phyloP scores from a whole-genome alignment of 1,284 basidiomycete species.

The Apiotrichum sp. region DNA sequence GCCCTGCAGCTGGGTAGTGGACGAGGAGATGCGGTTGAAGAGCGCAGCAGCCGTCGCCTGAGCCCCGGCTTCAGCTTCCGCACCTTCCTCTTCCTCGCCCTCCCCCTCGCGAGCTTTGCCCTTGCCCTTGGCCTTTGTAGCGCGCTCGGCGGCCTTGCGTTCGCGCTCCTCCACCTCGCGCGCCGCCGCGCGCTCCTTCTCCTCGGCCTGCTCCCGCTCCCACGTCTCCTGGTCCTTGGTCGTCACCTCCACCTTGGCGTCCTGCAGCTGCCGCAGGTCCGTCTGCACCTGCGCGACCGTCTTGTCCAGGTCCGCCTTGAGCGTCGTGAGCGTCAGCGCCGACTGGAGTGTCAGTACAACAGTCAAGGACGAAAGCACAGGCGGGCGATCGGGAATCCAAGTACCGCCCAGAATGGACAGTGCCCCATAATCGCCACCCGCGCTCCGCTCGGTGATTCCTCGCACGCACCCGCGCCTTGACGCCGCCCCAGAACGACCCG shows the following conservation, averaged over 20 bases:
- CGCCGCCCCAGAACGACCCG: constrained; percentile 74
- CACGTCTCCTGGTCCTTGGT: constrained; percentile 32
- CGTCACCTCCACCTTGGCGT: constrained; percentile 40
- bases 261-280: constrained; percentile 54
- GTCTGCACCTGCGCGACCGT: constrained; percentile 77
- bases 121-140: constrained; percentile 26
- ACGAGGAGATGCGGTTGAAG: constrained; percentile 28
- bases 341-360: constrained; percentile 52
- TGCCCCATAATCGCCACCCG: constrained; percentile 39
- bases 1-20: constrained; percentile 35
- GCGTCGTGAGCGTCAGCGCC: constrained; percentile 62
- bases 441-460: constrained; percentile 29
- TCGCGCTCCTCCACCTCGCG: constrained; percentile 17
- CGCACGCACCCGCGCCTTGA: constrained; percentile 60
- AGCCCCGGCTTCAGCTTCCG: constrained; percentile 8
- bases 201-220: constrained; percentile 26
- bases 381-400: background rate
- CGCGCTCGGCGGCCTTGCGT: constrained; percentile 15
- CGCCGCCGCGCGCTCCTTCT: constrained; percentile 12
- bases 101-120: constrained; percentile 25
- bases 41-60: constrained; percentile 23
- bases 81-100: background rate
- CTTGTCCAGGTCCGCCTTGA: constrained; percentile 68
- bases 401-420: background rate
- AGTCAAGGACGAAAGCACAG: background rate